Evolutionary conservation across 2,329 filamentous ascomycete genomes (phyloP).

Genomic region (Penicillium sp.): DNA sequence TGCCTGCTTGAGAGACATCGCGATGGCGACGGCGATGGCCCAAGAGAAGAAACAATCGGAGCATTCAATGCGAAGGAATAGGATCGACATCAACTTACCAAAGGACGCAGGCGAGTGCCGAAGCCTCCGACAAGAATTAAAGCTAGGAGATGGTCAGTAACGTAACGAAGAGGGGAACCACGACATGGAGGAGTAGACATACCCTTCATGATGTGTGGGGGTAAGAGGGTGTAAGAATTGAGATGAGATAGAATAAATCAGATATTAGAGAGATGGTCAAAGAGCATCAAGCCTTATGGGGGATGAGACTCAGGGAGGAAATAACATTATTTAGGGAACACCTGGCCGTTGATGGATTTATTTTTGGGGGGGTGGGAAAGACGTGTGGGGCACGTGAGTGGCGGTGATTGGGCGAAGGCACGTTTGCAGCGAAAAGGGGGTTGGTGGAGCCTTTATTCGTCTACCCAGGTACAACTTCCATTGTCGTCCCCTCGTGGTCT

Average conservation of each 20-base stretch:
- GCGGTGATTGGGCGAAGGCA: slow-evolving; percentile 27
- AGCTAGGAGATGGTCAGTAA: slow-evolving; percentile 58
- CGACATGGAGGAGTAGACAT: slow-evolving; percentile 25
- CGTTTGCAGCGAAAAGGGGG: slow-evolving; percentile 34
- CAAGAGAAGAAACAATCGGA: slow-evolving; percentile 10
- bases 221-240: slow-evolving; percentile 10
- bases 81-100: slow-evolving; percentile 64
- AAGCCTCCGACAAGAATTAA: slow-evolving; percentile 99
- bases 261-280: too few species aligned
- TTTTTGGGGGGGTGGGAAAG: slow-evolving; percentile 21
- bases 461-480: neutral
- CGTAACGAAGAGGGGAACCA: slow-evolving; percentile 13
- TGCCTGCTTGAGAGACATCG: neutral
- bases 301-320: slow-evolving; percentile 21
- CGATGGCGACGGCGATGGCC: too few species aligned
- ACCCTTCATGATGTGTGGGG: slow-evolving; percentile 49
- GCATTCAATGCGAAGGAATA: slow-evolving; percentile 13
- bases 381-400: slow-evolving; percentile 30
- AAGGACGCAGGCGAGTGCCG: slow-evolving; percentile 93
- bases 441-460: slow-evolving; percentile 2
- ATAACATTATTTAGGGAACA: slow-evolving; percentile 32
- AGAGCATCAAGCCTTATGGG: too few species aligned
- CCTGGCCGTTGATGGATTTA: slow-evolving; percentile 35
- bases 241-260: slow-evolving; percentile 9
- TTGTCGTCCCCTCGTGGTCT: too few species aligned